Percentiles rank a stretch among this genome's conserved stretches.
Conservation (phyloP, 495 filamentous ascomycete genomes). For the Penicillium daleae region DNA sequence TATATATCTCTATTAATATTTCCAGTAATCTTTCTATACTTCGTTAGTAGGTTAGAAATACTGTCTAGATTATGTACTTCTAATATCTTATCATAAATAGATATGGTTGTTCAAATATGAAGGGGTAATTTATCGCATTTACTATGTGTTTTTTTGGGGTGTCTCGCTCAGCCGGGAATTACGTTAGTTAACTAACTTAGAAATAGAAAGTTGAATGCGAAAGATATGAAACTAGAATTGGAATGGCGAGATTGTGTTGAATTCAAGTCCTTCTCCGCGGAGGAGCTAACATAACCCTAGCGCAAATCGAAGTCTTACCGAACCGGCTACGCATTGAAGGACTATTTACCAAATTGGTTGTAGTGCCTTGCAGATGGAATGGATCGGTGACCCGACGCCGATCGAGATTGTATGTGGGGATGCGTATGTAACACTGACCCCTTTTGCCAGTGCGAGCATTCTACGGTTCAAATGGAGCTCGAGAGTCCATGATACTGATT, state of each 20-base stretch:
- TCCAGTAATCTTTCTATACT: too few species aligned
- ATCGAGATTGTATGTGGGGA: slow-evolving; percentile 25
- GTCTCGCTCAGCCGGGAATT: too few species aligned
- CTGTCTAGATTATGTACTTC: too few species aligned
- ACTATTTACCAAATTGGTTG: slow-evolving; percentile 15
- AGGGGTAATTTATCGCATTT: too few species aligned
- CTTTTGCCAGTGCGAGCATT: background rate
- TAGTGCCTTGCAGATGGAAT: slow-evolving; percentile 9
- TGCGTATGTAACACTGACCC: slow-evolving; percentile 19
- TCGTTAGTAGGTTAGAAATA: too few species aligned
- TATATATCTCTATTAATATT: too few species aligned
- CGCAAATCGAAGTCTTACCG: background rate
- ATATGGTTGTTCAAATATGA: too few species aligned
- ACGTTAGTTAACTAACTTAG: too few species aligned
- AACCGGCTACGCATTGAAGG: background rate
- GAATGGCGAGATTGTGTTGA: background rate
- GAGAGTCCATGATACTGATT: slow-evolving; percentile 5
- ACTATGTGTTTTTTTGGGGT: too few species aligned
- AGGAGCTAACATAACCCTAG: background rate
- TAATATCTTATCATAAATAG: too few species aligned
- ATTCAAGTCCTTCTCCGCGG: background rate
- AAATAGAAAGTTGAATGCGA: background rate
- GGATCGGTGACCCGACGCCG: slow-evolving; percentile 19
- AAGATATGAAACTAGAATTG: too few species aligned
- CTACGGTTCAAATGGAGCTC: background rate